Evolutionary conservation across 768 basidiomycete genomes (phyloP), one percentile per base, ranked within the genome.

Genomic region (Leccinum arenicola): DNA sequence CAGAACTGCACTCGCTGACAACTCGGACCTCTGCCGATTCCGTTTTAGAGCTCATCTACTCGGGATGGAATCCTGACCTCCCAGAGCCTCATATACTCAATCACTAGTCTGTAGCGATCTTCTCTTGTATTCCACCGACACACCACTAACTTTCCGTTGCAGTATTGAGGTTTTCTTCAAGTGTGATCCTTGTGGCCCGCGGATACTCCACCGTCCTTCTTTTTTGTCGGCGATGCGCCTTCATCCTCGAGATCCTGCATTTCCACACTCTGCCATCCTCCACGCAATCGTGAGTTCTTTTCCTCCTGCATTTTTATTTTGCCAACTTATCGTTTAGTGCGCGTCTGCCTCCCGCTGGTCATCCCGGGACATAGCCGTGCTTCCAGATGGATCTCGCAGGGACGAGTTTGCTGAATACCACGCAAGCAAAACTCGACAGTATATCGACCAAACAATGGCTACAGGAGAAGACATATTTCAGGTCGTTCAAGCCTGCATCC

Each of bases 361-460:
- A 19, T 84, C 90, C 3, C 84, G 85, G 54, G 83, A 84, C 66
- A 80, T 86, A 25, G 77, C 86, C 25, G 84, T 83, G 2, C 71
- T 86, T 56, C 84, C 87, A 5, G 90, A 92, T 69, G 90, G 91
- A 50, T 85, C 84, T 23, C 82, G 87, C 53, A 83, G 87, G n/a
- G 91, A 93, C 66, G 84, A 85, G 64, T 93, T 94, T 66, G 91
- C 92, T 17, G 91, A 93, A 69, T 90, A 87, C 63, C 91, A 94
- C 71, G 89, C 90, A 23, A 84, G 84, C 67, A 93, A 93, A 74
- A 91, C 91, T n/a, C 82, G 92, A 3, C 83, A 87, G 57, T 92
- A 91, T 68, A 93, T 94, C 52, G 92, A 93, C 72, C 87, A 83
- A 65, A 93, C 91, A 21, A 92, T 94, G 89, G 86, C 87, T n/a